A percentile compares a stretch with the other conserved stretches of the same genome.
Conservation (phyloP, 169 alveolate species). For the Cryptosporidium ubiquitum region DNA sequence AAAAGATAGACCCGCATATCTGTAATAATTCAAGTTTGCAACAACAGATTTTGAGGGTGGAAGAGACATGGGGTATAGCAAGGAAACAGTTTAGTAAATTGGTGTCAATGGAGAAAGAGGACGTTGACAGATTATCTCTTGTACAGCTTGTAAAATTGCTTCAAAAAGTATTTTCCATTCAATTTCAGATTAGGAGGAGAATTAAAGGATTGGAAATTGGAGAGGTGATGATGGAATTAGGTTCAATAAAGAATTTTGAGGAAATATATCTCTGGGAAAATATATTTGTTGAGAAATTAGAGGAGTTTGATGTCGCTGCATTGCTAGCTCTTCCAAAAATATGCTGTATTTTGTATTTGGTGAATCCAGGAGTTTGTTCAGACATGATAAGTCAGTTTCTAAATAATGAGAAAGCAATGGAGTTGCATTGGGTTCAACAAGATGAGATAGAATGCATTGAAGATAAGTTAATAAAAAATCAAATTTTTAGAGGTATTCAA, state of each 20-base stretch:
- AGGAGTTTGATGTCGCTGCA: conserved; percentile 49
- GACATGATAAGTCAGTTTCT: conserved; percentile 38
- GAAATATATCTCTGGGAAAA: neutral
- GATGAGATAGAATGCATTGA: neutral
- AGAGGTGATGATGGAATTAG: neutral
- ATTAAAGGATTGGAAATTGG: neutral
- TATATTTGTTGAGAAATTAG: conserved; percentile 43
- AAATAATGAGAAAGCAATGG: neutral
- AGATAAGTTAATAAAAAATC: neutral
- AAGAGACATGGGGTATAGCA: conserved; percentile 62
- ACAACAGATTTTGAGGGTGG: conserved; percentile 31
- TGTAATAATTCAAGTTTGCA: conserved; percentile 40
- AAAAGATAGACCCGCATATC: conserved; percentile 69
- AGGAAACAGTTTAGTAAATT: conserved; percentile 3
- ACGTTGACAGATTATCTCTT: conserved; percentile 30
- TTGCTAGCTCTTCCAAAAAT: conserved; percentile 62
- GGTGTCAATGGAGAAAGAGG: conserved; percentile 6
- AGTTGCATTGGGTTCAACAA: conserved; percentile 7
- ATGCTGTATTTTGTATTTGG: conserved; percentile 40
- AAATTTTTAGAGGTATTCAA: conserved; percentile 4
- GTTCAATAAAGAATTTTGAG: neutral
- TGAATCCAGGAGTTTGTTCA: conserved; percentile 26
- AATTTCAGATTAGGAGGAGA: conserved; percentile 11
- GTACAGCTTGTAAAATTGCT: conserved; percentile 40
- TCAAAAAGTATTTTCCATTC: conserved; percentile 12